Conservation (phyloP, 2,329 filamentous ascomycete genomes). For the Conoideocrella luteorostrata region DNA sequence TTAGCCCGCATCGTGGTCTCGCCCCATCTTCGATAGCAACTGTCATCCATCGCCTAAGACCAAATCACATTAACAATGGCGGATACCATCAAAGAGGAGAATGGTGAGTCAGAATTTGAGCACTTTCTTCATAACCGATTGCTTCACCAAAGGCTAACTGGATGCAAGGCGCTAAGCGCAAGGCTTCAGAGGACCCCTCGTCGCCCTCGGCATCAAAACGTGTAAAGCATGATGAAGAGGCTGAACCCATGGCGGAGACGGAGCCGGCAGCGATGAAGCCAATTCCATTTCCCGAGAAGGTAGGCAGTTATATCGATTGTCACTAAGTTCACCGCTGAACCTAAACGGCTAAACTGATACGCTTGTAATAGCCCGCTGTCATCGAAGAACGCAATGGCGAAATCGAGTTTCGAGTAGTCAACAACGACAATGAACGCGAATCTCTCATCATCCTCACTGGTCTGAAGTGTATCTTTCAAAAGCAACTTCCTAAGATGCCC, state of each 20-base stretch:
- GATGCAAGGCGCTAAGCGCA: constrained; percentile 57
- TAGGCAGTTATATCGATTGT: too few species aligned
- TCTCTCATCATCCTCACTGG: constrained; percentile 92
- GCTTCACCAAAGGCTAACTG: not conserved
- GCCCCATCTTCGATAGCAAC: too few species aligned
- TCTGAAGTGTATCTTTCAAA: constrained; percentile 96
- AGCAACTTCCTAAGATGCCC: constrained; percentile 97
- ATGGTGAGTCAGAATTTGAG: constrained; percentile 25
- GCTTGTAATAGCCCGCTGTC: constrained; percentile 8
- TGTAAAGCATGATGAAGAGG: constrained; percentile 42
- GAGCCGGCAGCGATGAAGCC: constrained; percentile 48
- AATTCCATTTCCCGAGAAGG: constrained; percentile 87
- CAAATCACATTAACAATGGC: not conserved
- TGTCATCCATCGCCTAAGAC: too few species aligned
- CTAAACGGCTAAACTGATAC: constrained; percentile 3
- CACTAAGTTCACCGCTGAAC: too few species aligned
- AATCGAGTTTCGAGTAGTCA: constrained; percentile 96
- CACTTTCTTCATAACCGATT: not conserved
- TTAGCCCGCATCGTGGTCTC: too few species aligned
- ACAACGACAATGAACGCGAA: constrained; percentile 85
- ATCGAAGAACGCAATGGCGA: constrained; percentile 83
- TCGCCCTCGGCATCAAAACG: constrained; percentile 60
- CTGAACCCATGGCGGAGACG: constrained; percentile 31
- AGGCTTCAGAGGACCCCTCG: constrained; percentile 60
- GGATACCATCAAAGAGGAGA: constrained; percentile 21